Percentiles rank a stretch among this genome's conserved stretches.
Evolutionary conservation across 495 filamentous ascomycete species (phyloP).

Genomic region (Hypoxylon crocopeplum): DNA sequence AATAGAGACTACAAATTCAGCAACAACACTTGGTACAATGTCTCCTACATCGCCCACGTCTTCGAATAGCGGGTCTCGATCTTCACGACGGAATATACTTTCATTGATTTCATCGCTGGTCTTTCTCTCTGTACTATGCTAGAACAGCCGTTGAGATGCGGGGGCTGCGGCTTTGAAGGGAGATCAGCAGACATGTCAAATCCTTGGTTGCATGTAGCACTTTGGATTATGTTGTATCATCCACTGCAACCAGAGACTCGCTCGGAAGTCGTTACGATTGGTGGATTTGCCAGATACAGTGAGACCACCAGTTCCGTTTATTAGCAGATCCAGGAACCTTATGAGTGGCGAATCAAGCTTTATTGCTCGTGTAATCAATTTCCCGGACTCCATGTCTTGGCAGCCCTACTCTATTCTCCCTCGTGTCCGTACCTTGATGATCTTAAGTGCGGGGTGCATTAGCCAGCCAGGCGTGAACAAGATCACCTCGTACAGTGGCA

Average conservation of each 20-base stretch:
- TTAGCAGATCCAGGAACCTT: constrained; percentile 1
- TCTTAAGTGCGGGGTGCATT: too few species aligned
- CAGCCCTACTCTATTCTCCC: too few species aligned
- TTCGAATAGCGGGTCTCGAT: not conserved
- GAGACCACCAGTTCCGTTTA: not conserved
- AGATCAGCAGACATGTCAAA: too few species aligned
- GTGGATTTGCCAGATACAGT: not conserved
- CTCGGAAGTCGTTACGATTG: not conserved
- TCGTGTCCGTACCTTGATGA: not conserved
- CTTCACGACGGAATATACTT: not conserved
- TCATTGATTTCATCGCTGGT: not conserved
- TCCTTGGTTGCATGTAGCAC: too few species aligned
- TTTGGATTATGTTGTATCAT: too few species aligned
- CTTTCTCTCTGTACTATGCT: not conserved
- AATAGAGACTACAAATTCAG: not conserved
- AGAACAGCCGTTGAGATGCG: too few species aligned
- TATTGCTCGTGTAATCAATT: not conserved
- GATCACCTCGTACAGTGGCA: too few species aligned
- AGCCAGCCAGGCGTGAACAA: too few species aligned
- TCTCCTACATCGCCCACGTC: not conserved
- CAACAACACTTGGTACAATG: not conserved
- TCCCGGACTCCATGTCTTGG: not conserved
- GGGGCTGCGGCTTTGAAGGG: too few species aligned
- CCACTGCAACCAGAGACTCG: too few species aligned
- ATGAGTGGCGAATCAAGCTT: not conserved